These are phyloP conservation scores for Senna tora DNA, from an alignment of 306 rosid genomes.

Conservation along the genomic window DNA sequence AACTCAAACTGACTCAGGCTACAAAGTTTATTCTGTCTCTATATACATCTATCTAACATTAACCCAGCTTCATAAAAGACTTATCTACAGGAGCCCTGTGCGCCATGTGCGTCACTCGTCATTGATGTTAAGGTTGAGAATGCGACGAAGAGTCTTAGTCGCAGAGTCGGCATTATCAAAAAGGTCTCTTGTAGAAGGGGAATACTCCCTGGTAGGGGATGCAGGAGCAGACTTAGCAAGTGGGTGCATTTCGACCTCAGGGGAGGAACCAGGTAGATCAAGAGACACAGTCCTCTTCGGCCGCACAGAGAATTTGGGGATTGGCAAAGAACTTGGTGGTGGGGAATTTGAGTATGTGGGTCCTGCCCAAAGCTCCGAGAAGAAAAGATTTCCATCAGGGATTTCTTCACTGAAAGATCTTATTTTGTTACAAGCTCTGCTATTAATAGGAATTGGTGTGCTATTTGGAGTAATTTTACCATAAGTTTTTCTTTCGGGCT, in stretches of 20 bases:
- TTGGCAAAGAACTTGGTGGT: constrained; percentile 89
- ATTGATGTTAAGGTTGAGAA: constrained; percentile 66
- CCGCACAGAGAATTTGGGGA: constrained; percentile 71
- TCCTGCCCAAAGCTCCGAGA: constrained; percentile 95
- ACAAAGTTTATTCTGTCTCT: constrained; percentile 51
- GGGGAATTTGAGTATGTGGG: constrained; percentile 95
- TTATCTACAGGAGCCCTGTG: constrained; percentile 55
- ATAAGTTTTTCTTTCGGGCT: constrained; percentile 34
- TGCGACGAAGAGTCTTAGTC: constrained; percentile 67
- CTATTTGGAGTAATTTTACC: constrained; percentile 43
- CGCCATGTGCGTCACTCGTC: constrained; percentile 49
- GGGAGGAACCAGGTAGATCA: constrained; percentile 53
- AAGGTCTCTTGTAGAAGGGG: constrained; percentile 44
- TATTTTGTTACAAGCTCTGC: constrained; percentile 36
- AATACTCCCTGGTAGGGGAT: constrained; percentile 55
- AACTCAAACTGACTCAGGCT: constrained; percentile 38
- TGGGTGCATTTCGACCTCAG: constrained; percentile 48
- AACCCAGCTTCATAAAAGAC: constrained; percentile 24
- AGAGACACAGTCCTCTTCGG: constrained; percentile 76
- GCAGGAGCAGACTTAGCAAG: constrained; percentile 71
- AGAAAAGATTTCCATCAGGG: constrained; percentile 43
- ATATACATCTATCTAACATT: constrained; percentile 56
- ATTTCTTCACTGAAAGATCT: constrained; percentile 44
- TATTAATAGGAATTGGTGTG: constrained; percentile 62
- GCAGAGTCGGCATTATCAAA: constrained; percentile 62